A percentile compares a stretch with the other conserved stretches of the same genome.
phyloP scores from a whole-genome alignment of 441 rosid genomes.

The Euphorbia corollata region DNA sequence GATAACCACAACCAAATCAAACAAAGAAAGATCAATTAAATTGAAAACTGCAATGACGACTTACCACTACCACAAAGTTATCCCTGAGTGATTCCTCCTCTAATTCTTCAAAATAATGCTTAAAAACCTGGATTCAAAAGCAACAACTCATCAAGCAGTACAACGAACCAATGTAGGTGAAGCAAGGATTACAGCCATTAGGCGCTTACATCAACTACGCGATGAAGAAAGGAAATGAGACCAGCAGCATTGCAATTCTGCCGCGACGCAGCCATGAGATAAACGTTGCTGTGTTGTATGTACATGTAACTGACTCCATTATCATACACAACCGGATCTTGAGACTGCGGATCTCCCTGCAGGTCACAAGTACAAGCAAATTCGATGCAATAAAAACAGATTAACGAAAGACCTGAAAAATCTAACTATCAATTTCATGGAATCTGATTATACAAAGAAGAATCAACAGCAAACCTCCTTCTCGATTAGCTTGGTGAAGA shows the following conservation, averaged over 20 bases:
- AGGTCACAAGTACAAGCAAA: not conserved
- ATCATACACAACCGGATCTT: constrained; percentile 90
- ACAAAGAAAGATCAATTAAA: not conserved
- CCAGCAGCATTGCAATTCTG: constrained; percentile 98
- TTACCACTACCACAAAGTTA: constrained; percentile 97
- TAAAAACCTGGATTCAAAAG: constrained; percentile 57
- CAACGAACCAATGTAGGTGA: not conserved
- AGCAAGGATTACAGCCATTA: not conserved
- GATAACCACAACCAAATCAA: not conserved
- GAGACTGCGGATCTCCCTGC: constrained; percentile 91
- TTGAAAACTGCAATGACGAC: constrained; percentile 20
- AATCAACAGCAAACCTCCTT: too few species aligned
- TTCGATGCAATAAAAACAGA: not conserved
- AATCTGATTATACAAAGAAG: too few species aligned
- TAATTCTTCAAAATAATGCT: constrained; percentile 92
- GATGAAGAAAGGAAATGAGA: constrained; percentile 78
- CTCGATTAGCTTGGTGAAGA: too few species aligned
- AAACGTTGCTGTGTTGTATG: constrained; percentile 80
- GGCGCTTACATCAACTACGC: constrained; percentile 74
- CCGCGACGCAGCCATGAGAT: constrained; percentile 79
- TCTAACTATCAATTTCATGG: too few species aligned
- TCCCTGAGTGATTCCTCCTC: constrained; percentile 97
- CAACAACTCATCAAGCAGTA: not conserved
- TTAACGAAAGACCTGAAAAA: not conserved
- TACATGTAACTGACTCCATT: constrained; percentile 91